Conservation (phyloP, 2,329 filamentous ascomycete species). For the Neofusicoccum laricinum region DNA sequence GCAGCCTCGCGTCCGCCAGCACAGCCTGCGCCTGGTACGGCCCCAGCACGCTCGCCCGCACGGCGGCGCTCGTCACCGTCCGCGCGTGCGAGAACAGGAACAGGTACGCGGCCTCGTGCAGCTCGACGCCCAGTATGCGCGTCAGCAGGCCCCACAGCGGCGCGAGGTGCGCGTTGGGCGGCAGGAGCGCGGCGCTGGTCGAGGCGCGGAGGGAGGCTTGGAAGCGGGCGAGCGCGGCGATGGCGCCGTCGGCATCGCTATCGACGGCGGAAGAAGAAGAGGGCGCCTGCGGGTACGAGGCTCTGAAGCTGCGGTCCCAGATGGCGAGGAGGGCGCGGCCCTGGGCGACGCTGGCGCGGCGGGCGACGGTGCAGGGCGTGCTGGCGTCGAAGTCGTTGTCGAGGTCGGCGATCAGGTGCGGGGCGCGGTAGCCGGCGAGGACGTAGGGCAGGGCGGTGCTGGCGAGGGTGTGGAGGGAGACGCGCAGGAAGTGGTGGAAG, state of each 20-base stretch:
- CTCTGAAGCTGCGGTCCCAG: slow-evolving; percentile 69
- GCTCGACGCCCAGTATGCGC: slow-evolving; percentile 57
- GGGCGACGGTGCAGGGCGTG: slow-evolving; percentile 74
- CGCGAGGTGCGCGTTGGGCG: slow-evolving; percentile 59
- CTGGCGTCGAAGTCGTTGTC: slow-evolving; percentile 77
- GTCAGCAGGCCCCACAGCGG: slow-evolving; percentile 69
- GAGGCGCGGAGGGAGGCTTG: slow-evolving; percentile 28
- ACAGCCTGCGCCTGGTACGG: slow-evolving; percentile 77
- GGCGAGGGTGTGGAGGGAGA: slow-evolving; percentile 69
- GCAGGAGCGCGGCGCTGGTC: slow-evolving; percentile 21
- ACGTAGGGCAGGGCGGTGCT: slow-evolving; percentile 73
- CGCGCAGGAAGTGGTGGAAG: slow-evolving; percentile 65
- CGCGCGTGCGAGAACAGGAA: slow-evolving; percentile 76
- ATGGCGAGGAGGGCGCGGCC: slow-evolving; percentile 71
- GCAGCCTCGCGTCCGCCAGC: slow-evolving; percentile 60
- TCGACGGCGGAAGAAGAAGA: neutral
- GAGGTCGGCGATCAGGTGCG: slow-evolving; percentile 51
- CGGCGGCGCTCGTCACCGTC: slow-evolving; percentile 71
- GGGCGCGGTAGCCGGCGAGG: slow-evolving; percentile 62
- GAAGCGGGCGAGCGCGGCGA: slow-evolving; percentile 28
- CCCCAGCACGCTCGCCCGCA: slow-evolving; percentile 73
- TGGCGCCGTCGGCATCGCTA: slow-evolving; percentile 16
- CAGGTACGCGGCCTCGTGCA: slow-evolving; percentile 67
- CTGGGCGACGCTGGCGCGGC: slow-evolving; percentile 72
- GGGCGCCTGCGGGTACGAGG: slow-evolving; percentile 21